phyloP scores from a whole-genome alignment of 1,284 basidiomycete species.

The Caloboletus firmus region DNA sequence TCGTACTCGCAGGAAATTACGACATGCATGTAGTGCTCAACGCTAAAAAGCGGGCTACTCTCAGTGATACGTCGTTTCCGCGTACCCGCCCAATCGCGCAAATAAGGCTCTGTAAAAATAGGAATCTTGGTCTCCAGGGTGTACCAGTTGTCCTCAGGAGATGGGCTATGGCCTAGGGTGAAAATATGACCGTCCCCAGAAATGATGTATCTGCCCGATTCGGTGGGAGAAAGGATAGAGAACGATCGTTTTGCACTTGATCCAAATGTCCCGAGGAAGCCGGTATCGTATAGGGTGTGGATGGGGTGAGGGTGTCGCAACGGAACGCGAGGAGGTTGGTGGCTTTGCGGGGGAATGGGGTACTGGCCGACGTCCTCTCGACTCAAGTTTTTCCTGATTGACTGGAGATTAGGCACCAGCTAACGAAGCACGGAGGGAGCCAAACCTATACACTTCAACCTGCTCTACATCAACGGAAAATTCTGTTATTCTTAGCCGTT shows the following conservation, averaged over 20 bases:
- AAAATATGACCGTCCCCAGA: slow-evolving; percentile 48
- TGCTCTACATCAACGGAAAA: slow-evolving; percentile 61
- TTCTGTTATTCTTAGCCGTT: slow-evolving; percentile 52
- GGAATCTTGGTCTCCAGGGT: slow-evolving; percentile 57
- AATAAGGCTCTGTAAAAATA: slow-evolving; percentile 36
- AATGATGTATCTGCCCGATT: slow-evolving; percentile 48
- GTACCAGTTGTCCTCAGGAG: slow-evolving; percentile 51
- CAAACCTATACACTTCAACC: slow-evolving; percentile 63
- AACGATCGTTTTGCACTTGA: slow-evolving; percentile 42
- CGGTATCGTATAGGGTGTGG: slow-evolving; percentile 53
- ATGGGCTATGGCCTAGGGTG: slow-evolving; percentile 7
- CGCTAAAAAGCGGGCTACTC: slow-evolving; percentile 55
- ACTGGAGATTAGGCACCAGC: slow-evolving; percentile 7
- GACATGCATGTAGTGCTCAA: slow-evolving; percentile 56
- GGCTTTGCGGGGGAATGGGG: slow-evolving; percentile 52
- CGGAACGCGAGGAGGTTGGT: slow-evolving; percentile 63
- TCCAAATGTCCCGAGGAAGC: slow-evolving; percentile 38
- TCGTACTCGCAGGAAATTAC: slow-evolving; percentile 57
- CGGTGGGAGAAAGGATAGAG: slow-evolving; percentile 51
- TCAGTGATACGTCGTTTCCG: slow-evolving; percentile 46
- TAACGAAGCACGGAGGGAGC: slow-evolving; percentile 8
- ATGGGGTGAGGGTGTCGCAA: slow-evolving; percentile 55
- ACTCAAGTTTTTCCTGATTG: slow-evolving; percentile 41
- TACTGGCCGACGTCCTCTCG: slow-evolving; percentile 44
- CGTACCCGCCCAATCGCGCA: slow-evolving; percentile 46